Conservation (phyloP, 257 asterid species). For the Solanum piurae region DNA sequence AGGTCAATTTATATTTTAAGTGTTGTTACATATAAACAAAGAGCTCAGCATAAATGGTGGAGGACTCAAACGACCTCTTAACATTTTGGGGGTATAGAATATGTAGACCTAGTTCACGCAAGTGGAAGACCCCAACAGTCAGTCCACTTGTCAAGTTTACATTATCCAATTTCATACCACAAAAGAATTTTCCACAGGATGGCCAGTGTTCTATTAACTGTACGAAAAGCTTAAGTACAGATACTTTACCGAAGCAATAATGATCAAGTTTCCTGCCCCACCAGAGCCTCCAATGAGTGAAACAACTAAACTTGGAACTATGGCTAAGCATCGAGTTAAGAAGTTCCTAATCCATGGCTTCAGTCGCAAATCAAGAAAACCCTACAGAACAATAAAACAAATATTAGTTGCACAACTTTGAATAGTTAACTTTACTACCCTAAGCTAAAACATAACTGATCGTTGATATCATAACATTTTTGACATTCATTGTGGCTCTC, state of each 20-base stretch:
- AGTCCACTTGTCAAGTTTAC: not conserved
- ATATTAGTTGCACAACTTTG: not conserved
- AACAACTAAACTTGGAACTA: slow-evolving; percentile 79
- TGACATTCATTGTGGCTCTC: not conserved
- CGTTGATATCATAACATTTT: not conserved
- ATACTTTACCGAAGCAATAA: slow-evolving; percentile 62
- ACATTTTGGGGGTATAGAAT: not conserved
- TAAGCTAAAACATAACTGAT: not conserved
- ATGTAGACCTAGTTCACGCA: not conserved
- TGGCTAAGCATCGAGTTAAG: slow-evolving; percentile 81
- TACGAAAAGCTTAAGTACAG: not conserved
- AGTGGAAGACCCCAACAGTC: not conserved
- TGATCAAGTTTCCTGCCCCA: slow-evolving; percentile 90
- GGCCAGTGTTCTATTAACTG: not conserved
- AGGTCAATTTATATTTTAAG: not conserved
- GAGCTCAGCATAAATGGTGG: not conserved
- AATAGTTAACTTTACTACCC: not conserved
- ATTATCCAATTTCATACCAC: not conserved
- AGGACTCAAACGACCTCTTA: not conserved
- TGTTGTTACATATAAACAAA: not conserved
- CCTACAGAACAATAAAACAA: slow-evolving; percentile 29
- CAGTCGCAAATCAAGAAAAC: slow-evolving; percentile 82
- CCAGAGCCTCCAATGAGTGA: slow-evolving; percentile 74
- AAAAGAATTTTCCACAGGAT: not conserved
- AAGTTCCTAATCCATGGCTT: slow-evolving; percentile 90